Evolutionary conservation across 768 basidiomycete species (phyloP).

Genomic region (Amanita thiersii): DNA sequence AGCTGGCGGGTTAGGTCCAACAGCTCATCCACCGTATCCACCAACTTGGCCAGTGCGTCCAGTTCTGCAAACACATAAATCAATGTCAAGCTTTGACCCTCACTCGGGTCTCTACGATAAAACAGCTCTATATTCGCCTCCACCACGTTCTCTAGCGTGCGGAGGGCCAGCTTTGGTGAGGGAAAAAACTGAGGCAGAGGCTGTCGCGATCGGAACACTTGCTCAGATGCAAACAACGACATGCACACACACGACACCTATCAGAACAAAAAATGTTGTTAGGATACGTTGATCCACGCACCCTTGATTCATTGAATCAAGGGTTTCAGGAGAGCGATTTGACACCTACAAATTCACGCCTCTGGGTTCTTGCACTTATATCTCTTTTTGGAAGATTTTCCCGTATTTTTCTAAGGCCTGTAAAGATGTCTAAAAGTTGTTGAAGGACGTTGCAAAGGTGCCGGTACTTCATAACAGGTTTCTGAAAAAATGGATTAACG

Average conservation of each 20-base stretch:
- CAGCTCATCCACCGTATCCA: slow-evolving; percentile 33
- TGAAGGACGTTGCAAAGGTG: slow-evolving; percentile 28
- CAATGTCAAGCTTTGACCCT: slow-evolving; percentile 25
- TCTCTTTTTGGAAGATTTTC: slow-evolving; percentile 38
- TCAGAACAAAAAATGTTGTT: not conserved
- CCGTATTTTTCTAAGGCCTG: slow-evolving; percentile 36
- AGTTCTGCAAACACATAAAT: slow-evolving; percentile 36
- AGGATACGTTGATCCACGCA: not conserved
- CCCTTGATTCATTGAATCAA: too few relatives aligned
- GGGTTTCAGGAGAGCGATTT: not conserved
- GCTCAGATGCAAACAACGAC: slow-evolving; percentile 39
- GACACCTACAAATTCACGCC: slow-evolving; percentile 27
- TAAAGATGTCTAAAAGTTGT: slow-evolving; percentile 32
- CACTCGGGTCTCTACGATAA: slow-evolving; percentile 14
- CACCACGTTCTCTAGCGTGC: slow-evolving; percentile 23
- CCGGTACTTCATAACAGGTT: slow-evolving; percentile 38
- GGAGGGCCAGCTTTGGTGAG: slow-evolving; percentile 32
- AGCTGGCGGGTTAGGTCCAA: slow-evolving; percentile 29
- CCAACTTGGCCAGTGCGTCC: slow-evolving; percentile 30
- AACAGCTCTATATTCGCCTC: slow-evolving; percentile 21
- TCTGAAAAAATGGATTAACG: slow-evolving; percentile 17
- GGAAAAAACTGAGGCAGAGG: slow-evolving; percentile 44
- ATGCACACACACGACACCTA: slow-evolving; percentile 37
- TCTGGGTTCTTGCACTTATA: slow-evolving; percentile 26
- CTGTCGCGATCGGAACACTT: slow-evolving; percentile 36